These are phyloP conservation scores for Funneliformis mosseae DNA, from an alignment of 192 early-diverging fungal species.

Conservation along the genomic window DNA sequence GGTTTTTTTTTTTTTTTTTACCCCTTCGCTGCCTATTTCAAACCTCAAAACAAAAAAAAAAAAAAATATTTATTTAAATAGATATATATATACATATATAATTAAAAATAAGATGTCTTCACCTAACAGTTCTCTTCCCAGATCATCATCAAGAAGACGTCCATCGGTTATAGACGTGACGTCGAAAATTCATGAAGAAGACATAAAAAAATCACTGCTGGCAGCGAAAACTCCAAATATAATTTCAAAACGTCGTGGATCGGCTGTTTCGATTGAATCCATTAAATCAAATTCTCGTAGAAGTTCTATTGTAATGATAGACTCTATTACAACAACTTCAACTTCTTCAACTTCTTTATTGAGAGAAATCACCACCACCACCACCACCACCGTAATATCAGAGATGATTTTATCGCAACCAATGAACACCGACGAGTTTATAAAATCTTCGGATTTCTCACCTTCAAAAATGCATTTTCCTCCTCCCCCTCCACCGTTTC, in stretches of 20 bases:
- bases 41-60: too few species aligned
- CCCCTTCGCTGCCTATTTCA: too few species aligned
- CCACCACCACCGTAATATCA: neutral
- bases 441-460: constrained; percentile 1
- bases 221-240: constrained; percentile 23
- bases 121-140: neutral
- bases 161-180: neutral
- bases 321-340: constrained; percentile 1
- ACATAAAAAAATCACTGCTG: constrained; percentile 21
- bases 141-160: neutral
- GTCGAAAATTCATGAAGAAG: constrained; percentile 11
- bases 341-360: neutral
- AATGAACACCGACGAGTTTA: constrained; percentile 21
- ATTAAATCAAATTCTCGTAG: constrained; percentile 15
- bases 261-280: constrained; percentile 19
- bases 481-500: neutral
- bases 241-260: constrained; percentile 36
- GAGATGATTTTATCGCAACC: neutral
- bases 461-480: neutral
- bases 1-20: too few species aligned
- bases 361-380: neutral
- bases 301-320: constrained; percentile 21
- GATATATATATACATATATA: neutral
- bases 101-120: too few species aligned
- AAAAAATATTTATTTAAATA: neutral